Percentiles rank a stretch among this genome's conserved stretches.
phyloP scores from a whole-genome alignment of 2,329 filamentous ascomycete genomes.

The Fusarium mundagurra region DNA sequence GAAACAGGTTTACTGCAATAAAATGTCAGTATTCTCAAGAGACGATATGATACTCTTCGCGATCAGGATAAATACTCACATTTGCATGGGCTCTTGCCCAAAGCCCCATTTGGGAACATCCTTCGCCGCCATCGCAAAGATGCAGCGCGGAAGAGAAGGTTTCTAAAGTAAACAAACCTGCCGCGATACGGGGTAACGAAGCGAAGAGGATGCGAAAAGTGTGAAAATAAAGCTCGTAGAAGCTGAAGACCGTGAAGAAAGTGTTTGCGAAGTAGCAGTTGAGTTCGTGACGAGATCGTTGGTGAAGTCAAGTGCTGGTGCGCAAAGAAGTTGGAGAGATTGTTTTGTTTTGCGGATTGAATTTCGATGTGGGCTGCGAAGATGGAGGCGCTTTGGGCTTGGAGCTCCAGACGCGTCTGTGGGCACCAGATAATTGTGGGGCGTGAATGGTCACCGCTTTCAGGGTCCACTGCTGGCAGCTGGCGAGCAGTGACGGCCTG shows the following conservation, averaged over 20 bases:
- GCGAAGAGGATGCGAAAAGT: not conserved
- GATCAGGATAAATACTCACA: conserved; percentile 23
- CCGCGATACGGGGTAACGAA: conserved; percentile 30
- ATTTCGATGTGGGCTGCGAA: conserved; percentile 22
- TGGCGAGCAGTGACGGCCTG: conserved; percentile 3
- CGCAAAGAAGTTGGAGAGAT: conserved; percentile 11
- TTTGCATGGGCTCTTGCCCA: conserved; percentile 32
- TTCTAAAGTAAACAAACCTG: conserved; percentile 43
- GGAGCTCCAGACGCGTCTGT: conserved; percentile 22
- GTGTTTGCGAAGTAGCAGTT: not conserved
- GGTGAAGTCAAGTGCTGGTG: not conserved
- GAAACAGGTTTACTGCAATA: conserved; percentile 36
- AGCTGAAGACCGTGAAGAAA: conserved; percentile 12
- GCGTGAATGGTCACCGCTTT: conserved; percentile 3
- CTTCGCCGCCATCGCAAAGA: conserved; percentile 40
- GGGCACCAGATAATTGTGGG: conserved; percentile 2
- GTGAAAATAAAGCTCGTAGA: conserved; percentile 3
- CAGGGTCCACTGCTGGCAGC: conserved; percentile 8
- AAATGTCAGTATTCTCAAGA: conserved; percentile 23
- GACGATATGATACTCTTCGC: not conserved
- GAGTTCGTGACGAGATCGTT: not conserved
- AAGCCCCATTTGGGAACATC: conserved; percentile 39
- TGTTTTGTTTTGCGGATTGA: conserved; percentile 34
- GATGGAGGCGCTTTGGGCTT: conserved; percentile 7
- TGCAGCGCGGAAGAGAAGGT: conserved; percentile 24